Conservation (phyloP, 371 early-diverging fungal genomes). For the Mucor lusitanicus region DNA sequence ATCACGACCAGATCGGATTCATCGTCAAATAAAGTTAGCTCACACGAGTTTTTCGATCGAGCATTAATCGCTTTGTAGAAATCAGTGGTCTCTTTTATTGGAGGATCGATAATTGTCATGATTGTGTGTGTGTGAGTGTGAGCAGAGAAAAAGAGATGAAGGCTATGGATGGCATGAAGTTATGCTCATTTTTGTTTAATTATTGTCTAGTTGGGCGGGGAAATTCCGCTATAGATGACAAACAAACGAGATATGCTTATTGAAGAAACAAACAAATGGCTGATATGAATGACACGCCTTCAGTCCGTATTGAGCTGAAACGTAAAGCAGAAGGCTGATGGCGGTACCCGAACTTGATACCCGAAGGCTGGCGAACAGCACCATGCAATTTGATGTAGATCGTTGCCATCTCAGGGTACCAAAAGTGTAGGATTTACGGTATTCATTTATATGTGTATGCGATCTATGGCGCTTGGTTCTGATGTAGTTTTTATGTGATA, state of each 20-base stretch:
- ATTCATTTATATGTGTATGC: too few species aligned
- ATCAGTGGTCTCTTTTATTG: slow-evolving; percentile 1
- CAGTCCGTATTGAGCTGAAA: too few species aligned
- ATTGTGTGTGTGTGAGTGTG: not conserved
- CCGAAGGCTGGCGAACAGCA: too few species aligned
- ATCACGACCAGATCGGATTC: not conserved
- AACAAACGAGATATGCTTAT: not conserved
- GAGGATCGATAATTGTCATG: slow-evolving; percentile 13
- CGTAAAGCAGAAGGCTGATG: too few species aligned
- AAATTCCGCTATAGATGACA: not conserved
- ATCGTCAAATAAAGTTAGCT: not conserved
- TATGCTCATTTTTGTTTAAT: not conserved
- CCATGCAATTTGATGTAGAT: too few species aligned
- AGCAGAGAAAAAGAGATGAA: not conserved
- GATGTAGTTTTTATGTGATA: too few species aligned
- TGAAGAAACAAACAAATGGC: not conserved
- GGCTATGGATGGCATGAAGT: not conserved
- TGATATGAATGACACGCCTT: too few species aligned
- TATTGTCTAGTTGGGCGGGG: not conserved
- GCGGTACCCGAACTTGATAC: too few species aligned
- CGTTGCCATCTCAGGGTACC: too few species aligned
- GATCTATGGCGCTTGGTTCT: too few species aligned
- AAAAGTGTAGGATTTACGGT: too few species aligned
- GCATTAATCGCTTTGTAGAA: not conserved
- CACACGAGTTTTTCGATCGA: not conserved